These are phyloP conservation scores for Phytophthora tentaculata DNA, from an alignment of 352 stramenopile genomes.

Conservation along the genomic window DNA sequence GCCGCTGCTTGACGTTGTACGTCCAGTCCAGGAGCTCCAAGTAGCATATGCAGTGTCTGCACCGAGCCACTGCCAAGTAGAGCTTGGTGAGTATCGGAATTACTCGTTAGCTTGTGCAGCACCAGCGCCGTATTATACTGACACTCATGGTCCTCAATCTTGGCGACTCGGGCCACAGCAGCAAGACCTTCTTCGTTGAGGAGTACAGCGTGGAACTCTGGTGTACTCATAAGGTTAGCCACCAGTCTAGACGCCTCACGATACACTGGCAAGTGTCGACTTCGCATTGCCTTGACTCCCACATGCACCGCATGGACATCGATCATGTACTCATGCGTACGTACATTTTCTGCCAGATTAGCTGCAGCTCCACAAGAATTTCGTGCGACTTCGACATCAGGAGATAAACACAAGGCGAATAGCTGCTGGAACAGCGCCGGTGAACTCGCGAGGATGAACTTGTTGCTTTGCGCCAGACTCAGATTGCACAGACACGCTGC, in stretches of 20 bases:
- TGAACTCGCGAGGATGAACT: conserved; percentile 61
- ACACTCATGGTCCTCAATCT: conserved; percentile 92
- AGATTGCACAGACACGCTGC: conserved; percentile 90
- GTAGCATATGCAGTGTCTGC: conserved; percentile 72
- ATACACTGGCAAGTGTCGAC: conserved; percentile 89
- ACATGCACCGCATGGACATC: conserved; percentile 90
- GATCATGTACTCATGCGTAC: conserved; percentile 86
- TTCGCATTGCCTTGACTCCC: conserved; percentile 89
- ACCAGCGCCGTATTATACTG: conserved; percentile 90
- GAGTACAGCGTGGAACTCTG: conserved; percentile 81
- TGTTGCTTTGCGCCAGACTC: conserved; percentile 81
- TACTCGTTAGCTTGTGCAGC: conserved; percentile 90
- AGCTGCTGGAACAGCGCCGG: conserved; percentile 64
- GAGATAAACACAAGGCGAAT: conserved; percentile 76
- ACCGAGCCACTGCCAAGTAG: conserved; percentile 71
- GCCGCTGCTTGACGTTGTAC: conserved; percentile 90
- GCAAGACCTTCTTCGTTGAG: conserved; percentile 82
- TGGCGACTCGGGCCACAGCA: conserved; percentile 88
- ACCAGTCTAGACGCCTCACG: conserved; percentile 92
- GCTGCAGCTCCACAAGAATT: conserved; percentile 92
- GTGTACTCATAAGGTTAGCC: conserved; percentile 90
- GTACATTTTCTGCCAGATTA: conserved; percentile 90
- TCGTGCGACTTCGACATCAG: conserved; percentile 91
- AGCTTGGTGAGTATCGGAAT: conserved; percentile 66
- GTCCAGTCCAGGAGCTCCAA: conserved; percentile 72